Conservation (phyloP, 78 protist genomes). For the Creolimax fragrantissima region DNA sequence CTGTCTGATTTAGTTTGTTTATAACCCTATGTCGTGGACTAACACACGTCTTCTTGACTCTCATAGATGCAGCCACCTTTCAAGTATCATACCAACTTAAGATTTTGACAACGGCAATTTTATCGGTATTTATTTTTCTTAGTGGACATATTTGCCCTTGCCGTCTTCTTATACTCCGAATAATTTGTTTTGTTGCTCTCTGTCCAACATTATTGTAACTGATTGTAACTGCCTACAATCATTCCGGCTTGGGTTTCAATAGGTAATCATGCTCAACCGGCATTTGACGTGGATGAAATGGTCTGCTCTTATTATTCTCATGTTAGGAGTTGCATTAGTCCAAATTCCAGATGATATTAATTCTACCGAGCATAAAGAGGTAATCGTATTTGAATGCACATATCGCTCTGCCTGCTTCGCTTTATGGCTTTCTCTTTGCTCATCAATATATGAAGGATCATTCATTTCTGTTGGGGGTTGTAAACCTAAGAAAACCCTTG, state of each 20-base stretch:
- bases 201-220: not conserved
- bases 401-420: no score
- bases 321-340: conserved; percentile 4
- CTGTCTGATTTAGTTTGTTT: no score
- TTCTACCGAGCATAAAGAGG: no score
- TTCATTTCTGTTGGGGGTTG: no score
- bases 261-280: not conserved
- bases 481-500: not conserved
- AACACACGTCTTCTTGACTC: no score
- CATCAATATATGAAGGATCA: no score
- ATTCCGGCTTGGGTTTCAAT: no score
- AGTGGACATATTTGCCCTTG: not conserved
- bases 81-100: conserved; percentile 68
- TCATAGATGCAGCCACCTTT: conserved; percentile 46
- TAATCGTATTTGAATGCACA: no score
- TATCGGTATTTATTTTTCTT: conserved; percentile 12
- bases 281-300: conserved; percentile 26
- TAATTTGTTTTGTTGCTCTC: not conserved
- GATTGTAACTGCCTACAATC: not conserved
- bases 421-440: no score
- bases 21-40: no score
- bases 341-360: not conserved
- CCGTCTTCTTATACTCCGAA: not conserved
- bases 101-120: conserved; percentile 56
- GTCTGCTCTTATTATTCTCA: conserved; percentile 29